These are phyloP conservation scores for Aspergillus pseudoglaucus DNA, from an alignment of 2,329 filamentous ascomycete genomes.

Conservation along the genomic window DNA sequence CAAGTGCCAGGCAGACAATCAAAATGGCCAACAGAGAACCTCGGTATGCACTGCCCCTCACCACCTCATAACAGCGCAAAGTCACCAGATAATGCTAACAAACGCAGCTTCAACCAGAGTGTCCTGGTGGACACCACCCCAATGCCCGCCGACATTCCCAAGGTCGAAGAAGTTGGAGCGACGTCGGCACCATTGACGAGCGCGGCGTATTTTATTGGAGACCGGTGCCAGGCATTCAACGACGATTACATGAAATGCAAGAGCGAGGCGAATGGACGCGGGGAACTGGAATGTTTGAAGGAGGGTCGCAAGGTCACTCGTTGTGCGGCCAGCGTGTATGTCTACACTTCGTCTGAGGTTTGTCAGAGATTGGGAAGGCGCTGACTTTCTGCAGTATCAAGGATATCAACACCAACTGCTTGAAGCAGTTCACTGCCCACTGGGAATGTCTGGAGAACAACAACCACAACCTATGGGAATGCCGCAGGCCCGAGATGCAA, in stretches of 20 bases:
- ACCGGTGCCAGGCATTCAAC: conserved; percentile 89
- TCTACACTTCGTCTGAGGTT: conserved; percentile 23
- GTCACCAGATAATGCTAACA: conserved; percentile 15
- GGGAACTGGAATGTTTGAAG: conserved; percentile 91
- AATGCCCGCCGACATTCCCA: conserved; percentile 83
- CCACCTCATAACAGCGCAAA: not conserved
- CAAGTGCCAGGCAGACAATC: conserved; percentile 12
- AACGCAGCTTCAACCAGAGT: conserved; percentile 81
- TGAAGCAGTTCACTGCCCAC: conserved; percentile 84
- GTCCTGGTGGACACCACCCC: conserved; percentile 93
- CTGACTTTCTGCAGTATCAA: conserved; percentile 57
- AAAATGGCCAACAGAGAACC: conserved; percentile 28
- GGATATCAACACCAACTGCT: conserved; percentile 92
- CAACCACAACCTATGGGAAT: conserved; percentile 97
- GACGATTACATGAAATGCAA: conserved; percentile 99
- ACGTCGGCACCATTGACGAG: conserved; percentile 88
- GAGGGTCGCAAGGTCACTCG: conserved; percentile 94
- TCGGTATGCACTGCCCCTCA: conserved; percentile 18
- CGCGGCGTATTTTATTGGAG: conserved; percentile 94
- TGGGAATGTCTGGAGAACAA: conserved; percentile 95
- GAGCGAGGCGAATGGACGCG: conserved; percentile 81
- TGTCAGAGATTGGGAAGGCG: not conserved
- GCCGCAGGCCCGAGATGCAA: conserved; percentile 77
- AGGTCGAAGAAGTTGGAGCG: conserved; percentile 87
- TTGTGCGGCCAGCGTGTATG: conserved; percentile 93